Conservation (phyloP, 768 basidiomycete species). For the Podaxis sp. region DNA sequence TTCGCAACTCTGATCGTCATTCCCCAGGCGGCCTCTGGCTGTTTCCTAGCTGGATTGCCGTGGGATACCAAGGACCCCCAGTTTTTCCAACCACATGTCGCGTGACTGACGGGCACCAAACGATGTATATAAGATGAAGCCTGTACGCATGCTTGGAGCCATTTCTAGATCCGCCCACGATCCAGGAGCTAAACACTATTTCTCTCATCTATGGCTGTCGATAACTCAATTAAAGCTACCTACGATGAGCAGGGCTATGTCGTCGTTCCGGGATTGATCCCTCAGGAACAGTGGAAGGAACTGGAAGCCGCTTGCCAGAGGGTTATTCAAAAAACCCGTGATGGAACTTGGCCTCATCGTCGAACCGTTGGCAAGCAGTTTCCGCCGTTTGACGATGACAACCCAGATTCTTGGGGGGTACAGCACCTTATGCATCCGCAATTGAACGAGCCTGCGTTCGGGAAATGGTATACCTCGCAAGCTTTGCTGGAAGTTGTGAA, state of each 20-base stretch:
- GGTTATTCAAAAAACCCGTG: constrained; percentile 48
- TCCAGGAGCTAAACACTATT: background rate
- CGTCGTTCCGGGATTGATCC: constrained; percentile 52
- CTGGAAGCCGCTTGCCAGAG: constrained; percentile 50
- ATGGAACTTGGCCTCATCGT: constrained; percentile 59
- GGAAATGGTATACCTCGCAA: constrained; percentile 63
- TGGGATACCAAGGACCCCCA: background rate
- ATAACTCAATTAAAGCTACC: constrained; percentile 30
- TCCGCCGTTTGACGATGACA: constrained; percentile 57
- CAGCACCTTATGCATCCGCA: constrained; percentile 82
- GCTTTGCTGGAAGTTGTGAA: constrained; percentile 38
- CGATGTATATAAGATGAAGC: background rate
- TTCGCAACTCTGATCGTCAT: background rate
- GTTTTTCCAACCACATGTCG: background rate
- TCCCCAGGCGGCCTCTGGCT: background rate
- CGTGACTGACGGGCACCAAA: background rate
- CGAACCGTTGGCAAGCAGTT: constrained; percentile 78
- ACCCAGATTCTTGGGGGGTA: constrained; percentile 75
- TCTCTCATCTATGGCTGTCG: background rate
- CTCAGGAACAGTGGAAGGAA: constrained; percentile 27
- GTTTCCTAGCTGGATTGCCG: background rate
- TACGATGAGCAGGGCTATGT: constrained; percentile 69
- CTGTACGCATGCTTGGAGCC: background rate
- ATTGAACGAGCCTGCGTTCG: constrained; percentile 54
- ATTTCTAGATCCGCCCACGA: background rate